phyloP scores from a whole-genome alignment of 768 basidiomycete species.

The Steccherinum ochraceum region DNA sequence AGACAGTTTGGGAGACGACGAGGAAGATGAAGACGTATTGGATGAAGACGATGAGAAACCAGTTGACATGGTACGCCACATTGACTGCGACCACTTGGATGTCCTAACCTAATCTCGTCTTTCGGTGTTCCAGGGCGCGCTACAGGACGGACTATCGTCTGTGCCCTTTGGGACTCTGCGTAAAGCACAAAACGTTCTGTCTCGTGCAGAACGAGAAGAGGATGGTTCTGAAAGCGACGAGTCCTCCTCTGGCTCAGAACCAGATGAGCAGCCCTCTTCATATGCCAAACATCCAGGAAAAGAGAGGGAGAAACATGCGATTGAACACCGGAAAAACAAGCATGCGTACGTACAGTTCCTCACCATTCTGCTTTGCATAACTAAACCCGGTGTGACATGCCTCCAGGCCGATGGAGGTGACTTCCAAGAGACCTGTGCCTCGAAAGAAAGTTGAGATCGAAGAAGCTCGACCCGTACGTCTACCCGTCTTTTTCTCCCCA shows the following conservation, averaged over 20 bases:
- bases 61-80: conserved; percentile 5
- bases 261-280: conserved; percentile 1
- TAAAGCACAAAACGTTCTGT: conserved; percentile 19
- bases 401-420: conserved; percentile 69
- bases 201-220: conserved; percentile 9
- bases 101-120: background rate
- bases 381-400: too few relatives aligned
- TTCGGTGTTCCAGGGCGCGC: conserved; percentile 12
- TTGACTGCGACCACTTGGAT: too few relatives aligned
- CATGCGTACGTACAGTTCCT: conserved; percentile 85
- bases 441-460: conserved; percentile 68
- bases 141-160: too few relatives aligned
- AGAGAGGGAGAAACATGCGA: conserved; percentile 35
- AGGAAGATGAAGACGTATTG: conserved; percentile 6
- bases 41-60: conserved; percentile 8
- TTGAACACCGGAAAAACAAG: conserved; percentile 65
- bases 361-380: too few relatives aligned
- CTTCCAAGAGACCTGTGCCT: conserved; percentile 80
- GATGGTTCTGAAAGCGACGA: conserved; percentile 13
- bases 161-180: conserved; percentile 22
- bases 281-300: conserved; percentile 13
- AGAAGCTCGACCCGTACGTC: conserved; percentile 53
- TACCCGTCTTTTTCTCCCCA: background rate
- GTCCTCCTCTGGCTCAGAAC: conserved; percentile 1
- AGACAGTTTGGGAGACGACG: conserved; percentile 8